These are phyloP conservation scores for Kalanchoe fedtschenkoi DNA, from an alignment of 164 flowering plant genomes.

Conservation along the genomic window DNA sequence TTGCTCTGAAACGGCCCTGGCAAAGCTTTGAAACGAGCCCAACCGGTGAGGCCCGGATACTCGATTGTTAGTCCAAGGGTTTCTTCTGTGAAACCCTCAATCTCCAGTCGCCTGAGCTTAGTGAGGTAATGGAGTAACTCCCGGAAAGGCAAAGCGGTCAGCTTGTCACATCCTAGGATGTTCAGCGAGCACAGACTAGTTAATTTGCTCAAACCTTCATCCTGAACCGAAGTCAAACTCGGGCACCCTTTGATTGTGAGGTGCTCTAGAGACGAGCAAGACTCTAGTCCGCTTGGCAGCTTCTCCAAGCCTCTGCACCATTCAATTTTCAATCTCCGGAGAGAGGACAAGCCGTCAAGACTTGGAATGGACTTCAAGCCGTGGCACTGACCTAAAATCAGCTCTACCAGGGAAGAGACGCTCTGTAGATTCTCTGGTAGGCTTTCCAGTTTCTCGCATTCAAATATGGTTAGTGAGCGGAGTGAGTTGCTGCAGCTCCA, in stretches of 20 bases:
- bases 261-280: slow-evolving; percentile 1
- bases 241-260: background rate
- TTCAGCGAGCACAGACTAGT: background rate
- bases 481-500: slow-evolving; percentile 9
- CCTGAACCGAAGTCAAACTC: slow-evolving; percentile 5
- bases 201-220: background rate
- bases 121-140: slow-evolving; percentile 3
- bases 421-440: slow-evolving; percentile 2
- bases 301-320: background rate
- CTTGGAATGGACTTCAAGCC: slow-evolving; percentile 7
- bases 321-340: slow-evolving; percentile 2
- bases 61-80: slow-evolving; percentile 1
- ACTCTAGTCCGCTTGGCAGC: slow-evolving; percentile 4
- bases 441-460: background rate
- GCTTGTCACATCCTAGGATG: slow-evolving; percentile 1
- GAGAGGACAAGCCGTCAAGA: background rate
- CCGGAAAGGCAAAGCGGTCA: slow-evolving; percentile 2
- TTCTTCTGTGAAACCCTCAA: background rate
- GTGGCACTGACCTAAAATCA: background rate
- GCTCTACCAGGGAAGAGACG: background rate
- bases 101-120: background rate
- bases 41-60: slow-evolving; percentile 4
- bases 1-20: background rate
- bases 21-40: slow-evolving; percentile 4
- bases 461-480: background rate